Percentiles rank a stretch among this genome's conserved stretches.
Evolutionary conservation across 139 green algal genomes (phyloP).

Genomic region (Nannochloris sp.): DNA sequence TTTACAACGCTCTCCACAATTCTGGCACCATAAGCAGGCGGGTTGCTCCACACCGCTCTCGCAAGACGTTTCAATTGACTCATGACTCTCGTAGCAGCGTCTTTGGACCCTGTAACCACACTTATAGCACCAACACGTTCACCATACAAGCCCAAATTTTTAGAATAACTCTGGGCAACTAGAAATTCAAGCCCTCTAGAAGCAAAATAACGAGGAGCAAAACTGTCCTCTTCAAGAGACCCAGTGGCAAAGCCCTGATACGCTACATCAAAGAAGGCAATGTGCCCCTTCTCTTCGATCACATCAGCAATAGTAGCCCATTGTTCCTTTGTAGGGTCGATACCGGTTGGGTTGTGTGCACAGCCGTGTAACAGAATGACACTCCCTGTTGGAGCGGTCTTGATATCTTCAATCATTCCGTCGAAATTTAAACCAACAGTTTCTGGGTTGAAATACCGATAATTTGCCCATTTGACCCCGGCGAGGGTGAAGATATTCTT

Average conservation of each 20-base stretch:
- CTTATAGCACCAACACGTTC: conserved; percentile 93
- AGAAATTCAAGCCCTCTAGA: conserved; percentile 82
- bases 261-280: conserved; percentile 92
- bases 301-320: conserved; percentile 88
- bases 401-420: conserved; percentile 87
- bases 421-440: conserved; percentile 93
- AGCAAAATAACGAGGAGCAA: conserved; percentile 80
- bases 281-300: conserved; percentile 60
- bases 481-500: conserved; percentile 29
- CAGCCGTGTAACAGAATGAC: conserved; percentile 95
- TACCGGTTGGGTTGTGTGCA: conserved; percentile 96
- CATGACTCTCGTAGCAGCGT: conserved; percentile 60
- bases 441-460: conserved; percentile 91
- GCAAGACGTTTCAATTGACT: conserved; percentile 94
- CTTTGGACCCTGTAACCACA: conserved; percentile 57
- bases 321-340: conserved; percentile 94
- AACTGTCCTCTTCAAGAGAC: conserved; percentile 86
- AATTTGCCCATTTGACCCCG: conserved; percentile 81
- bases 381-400: conserved; percentile 74
- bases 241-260: conserved; percentile 86
- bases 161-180: conserved; percentile 75
- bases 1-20: conserved; percentile 86
- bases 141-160: conserved; percentile 97
- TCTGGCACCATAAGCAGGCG: conserved; percentile 70
- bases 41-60: conserved; percentile 50